Base-by-base conservation (phyloP, 257 asterid genomes). In the Eucommia ulmoides region DNA sequence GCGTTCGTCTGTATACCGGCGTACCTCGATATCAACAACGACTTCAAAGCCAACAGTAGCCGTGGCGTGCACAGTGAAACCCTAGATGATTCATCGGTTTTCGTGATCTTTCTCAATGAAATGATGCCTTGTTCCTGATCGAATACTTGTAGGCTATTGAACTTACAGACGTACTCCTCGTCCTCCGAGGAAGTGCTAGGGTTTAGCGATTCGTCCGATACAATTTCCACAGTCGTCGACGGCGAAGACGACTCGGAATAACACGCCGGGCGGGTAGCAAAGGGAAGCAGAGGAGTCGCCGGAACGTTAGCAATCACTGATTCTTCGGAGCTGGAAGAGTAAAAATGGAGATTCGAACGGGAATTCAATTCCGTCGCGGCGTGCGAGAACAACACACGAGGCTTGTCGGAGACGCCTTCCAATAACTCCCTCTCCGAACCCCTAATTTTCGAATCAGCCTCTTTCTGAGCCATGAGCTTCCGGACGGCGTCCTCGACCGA, bases 111-210 rank as follows among this genome's bases (percentile, higher is more conserved):
- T 48, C 98, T 55, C 59, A 89, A 29, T n/a, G 55, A 57, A 60
- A 83, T 76, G 55, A 86, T 88, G 1, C 77, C 93, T 48, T 70
- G 84, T 41, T 85, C 98, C 48, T 83, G 98, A 44, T 85, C 92
- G 60, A 67, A 78, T 1, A 72, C 67, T 52, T 89, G 96, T 45
- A 63, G 38, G 55, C 81, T 82, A 52, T 2, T 68, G 74, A 82
- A 62, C 33, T 54, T 74, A 0, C 15, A 20, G 0, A 73, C 55
- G 14, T 64, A 63, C 18, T 12, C 53, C 25, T 74, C 96, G 20
- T 74, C 93, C 35, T 70, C 86, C 0, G 60, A 42, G 7, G 72
- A 56, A 22, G 69, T 42, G 16, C 70, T 54, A 14, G 73, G 46
- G 0, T 49, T 58, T 35, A 62, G 51, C 15, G 71, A 62, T 8